Evolutionary conservation across 2,329 filamentous ascomycete species (phyloP).

Genomic region (Talaromyces albobiverticillius): DNA sequence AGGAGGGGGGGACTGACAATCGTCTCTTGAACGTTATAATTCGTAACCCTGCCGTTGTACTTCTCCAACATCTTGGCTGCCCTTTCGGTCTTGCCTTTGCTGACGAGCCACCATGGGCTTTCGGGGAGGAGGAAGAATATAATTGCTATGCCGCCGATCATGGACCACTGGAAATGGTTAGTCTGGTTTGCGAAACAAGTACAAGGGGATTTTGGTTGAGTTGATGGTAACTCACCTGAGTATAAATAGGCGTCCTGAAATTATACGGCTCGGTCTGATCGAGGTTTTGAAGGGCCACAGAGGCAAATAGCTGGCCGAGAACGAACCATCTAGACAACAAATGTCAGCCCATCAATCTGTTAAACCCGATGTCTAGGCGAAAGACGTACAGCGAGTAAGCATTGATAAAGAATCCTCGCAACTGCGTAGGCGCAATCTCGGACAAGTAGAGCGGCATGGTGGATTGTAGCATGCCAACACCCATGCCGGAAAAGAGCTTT

Average conservation of each 20-base stretch:
- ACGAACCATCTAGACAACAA: conserved; percentile 38
- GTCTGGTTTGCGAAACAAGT: background rate
- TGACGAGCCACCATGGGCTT: conserved; percentile 56
- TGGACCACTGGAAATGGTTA: conserved; percentile 36
- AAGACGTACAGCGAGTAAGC: conserved; percentile 38
- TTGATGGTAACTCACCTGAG: conserved; percentile 30
- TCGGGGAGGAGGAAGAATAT: conserved; percentile 35
- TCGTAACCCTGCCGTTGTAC: conserved; percentile 29
- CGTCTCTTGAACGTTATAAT: conserved; percentile 32
- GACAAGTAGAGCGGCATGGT: conserved; percentile 43
- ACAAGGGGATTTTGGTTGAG: too few relatives aligned
- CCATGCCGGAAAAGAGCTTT: conserved; percentile 37
- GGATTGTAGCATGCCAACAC: conserved; percentile 43
- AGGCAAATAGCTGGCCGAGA: conserved; percentile 43
- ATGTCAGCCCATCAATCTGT: background rate
- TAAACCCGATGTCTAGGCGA: too few relatives aligned
- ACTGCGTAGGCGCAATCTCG: conserved; percentile 41
- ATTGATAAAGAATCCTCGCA: conserved; percentile 42
- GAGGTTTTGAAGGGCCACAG: conserved; percentile 39
- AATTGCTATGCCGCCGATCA: conserved; percentile 40
- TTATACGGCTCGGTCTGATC: conserved; percentile 29
- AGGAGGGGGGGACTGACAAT: conserved; percentile 22
- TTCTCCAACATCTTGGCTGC: conserved; percentile 20
- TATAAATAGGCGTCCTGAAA: conserved; percentile 43
- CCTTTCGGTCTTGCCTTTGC: conserved; percentile 46